Base-by-base conservation (phyloP, 1,139 yeast genomes). In the Pichia terricola region DNA sequence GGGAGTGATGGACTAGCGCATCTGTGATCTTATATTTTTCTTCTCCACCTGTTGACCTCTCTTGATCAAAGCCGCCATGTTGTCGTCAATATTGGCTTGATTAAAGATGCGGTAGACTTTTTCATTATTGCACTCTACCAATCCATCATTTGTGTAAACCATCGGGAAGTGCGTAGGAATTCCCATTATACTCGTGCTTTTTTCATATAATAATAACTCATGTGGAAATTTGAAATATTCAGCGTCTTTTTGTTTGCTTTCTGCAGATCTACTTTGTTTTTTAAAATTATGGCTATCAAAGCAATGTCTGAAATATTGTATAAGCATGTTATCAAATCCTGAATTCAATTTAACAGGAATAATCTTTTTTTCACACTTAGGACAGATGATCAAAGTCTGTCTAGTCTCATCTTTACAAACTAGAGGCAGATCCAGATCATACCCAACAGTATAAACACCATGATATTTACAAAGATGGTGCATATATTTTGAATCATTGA, bases 401-500 rank as follows among this genome's bases (percentile, higher is more conserved):
- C 9, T 26, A n/a, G n/a, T 28, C 28, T 28, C 30, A 5, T 32
- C 51, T 36, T 41, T n/a, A 10, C 56, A 57, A 11, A 56, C 40
- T 9, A 46, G 40, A 3, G 44, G 45, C 3, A 59, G 60, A 22
- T 54, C 51, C 58, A 58, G 48, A 39, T 53, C 58, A 39, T 44
- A 38, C 4, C 64, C 64, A n/a, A 53, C 50, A 10, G 60, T 56
- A 46, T 54, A 60, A 8, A 59, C 58, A 3, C 63, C 63, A 42
- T 60, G 64, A 27, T 51, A 50, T 37, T 57, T 57, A 4, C 60
- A 55, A 33, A 60, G 55, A 45, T 60, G 64, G 38, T 60, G 64
- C 34, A 58, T 46, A 39, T 60, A 60, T 34, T 50, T 52, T 6
- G 61, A 58, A 9, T 55, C 53, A 40, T 51, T 53, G 38, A 57